Percentiles rank a stretch among this genome's conserved stretches.
These are phyloP conservation scores for Triglochin maritima DNA, from an alignment of 106 monocot species.

Conservation along the genomic window DNA sequence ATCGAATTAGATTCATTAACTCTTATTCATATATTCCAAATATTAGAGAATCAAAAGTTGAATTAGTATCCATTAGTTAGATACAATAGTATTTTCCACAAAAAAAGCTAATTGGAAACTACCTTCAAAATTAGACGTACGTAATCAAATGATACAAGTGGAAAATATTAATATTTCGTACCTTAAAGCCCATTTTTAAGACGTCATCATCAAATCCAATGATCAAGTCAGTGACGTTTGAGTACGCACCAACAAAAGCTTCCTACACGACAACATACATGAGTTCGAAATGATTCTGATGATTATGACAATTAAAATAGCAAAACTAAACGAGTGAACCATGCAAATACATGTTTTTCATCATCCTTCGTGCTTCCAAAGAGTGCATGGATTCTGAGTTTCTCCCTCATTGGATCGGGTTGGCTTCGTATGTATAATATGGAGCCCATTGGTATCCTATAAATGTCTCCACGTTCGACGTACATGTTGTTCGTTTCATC, in stretches of 20 bases:
- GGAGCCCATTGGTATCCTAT: constrained; percentile 46
- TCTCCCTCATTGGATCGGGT: constrained; percentile 30
- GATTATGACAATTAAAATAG: too few species aligned
- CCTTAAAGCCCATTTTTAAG: constrained; percentile 60
- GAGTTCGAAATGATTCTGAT: too few species aligned
- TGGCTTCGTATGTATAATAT: constrained; percentile 59
- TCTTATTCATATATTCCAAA: too few species aligned
- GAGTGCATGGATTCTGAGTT: constrained; percentile 68
- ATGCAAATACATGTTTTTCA: background rate
- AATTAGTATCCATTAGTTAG: too few species aligned
- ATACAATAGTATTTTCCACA: too few species aligned
- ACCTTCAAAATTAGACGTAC: background rate
- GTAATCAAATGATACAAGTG: too few species aligned
- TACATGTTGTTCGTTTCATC: constrained; percentile 23
- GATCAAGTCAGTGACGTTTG: constrained; percentile 50
- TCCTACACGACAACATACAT: constrained; percentile 21
- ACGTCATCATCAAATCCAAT: constrained; percentile 53
- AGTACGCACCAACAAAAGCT: constrained; percentile 36
- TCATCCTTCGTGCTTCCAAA: constrained; percentile 20
- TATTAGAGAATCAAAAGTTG: too few species aligned
- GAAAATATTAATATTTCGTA: constrained; percentile 16
- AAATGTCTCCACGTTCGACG: constrained; percentile 56
- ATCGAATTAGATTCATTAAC: too few species aligned
- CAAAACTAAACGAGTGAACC: too few species aligned
- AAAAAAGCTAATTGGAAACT: too few species aligned